Base-by-base conservation (phyloP, 768 basidiomycete species). In the Mrakia hoshinonis region DNA sequence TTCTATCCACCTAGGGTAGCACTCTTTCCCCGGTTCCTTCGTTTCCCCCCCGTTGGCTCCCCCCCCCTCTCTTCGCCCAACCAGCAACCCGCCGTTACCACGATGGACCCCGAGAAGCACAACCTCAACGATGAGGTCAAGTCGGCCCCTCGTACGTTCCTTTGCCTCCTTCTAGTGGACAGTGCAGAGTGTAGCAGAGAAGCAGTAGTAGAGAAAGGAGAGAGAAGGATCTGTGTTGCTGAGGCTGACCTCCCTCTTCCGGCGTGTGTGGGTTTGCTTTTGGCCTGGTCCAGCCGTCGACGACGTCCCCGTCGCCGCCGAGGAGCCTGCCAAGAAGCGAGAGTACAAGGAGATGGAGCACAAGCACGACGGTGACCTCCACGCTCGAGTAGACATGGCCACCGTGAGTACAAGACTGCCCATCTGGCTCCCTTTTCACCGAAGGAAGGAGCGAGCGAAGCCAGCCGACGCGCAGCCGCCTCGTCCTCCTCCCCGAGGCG, bases 261-360 rank as follows among this genome's bases (percentile, higher is more conserved):
- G n/a, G n/a, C n/a, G n/a, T n/a, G n/a, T n/a, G n/a, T n/a, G n/a
- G n/a, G n/a, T n/a, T n/a, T n/a, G n/a, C n/a, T n/a, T n/a, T n/a
- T n/a, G n/a, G n/a, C n/a, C n/a, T n/a, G n/a, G n/a, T 46, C 54
- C 75, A 66, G 71, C 70, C 49, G 73, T 63, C 67, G 68, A 75
- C 67, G 75, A 76, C 24, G 38, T 54, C 20, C 58, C 69, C 34
- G 58, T 26, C 24, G 66, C 38, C 29, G 49, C 36, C 31, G 73
- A 74, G 52, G 51, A 65, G 62, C 82, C 83, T 81, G 87, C 81
- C 79, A 89, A 43, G 43, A 43, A 90, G 82, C 84, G 89, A 82
- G 88, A 89, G 82, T 92, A 92, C 83, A 92, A 89, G 83, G 90
- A 75, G 47, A 75, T 76, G 75, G 77, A 78, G 69, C 76, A 76